Evolutionary conservation across 306 rosid genomes (phyloP).

Genomic region (Geum urbanum): DNA sequence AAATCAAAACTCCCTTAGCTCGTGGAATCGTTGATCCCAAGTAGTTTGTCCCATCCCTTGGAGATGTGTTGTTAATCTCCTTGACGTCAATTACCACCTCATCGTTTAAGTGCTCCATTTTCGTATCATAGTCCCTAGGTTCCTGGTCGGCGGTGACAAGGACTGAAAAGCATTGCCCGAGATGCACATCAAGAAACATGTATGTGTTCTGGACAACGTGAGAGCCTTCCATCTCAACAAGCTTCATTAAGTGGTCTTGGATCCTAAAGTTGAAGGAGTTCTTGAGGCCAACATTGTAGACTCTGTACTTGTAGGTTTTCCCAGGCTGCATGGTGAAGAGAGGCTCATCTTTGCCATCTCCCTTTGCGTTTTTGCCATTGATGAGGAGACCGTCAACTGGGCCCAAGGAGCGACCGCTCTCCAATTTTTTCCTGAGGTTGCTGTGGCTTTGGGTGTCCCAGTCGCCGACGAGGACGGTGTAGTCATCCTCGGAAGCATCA

Average conservation of each 20-base stretch:
- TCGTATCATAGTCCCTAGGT: constrained; percentile 31
- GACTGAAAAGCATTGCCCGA: constrained; percentile 50
- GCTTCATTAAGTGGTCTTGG: constrained; percentile 48
- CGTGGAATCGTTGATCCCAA: too few species aligned
- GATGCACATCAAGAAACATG: constrained; percentile 55
- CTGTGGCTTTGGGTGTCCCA: constrained; percentile 62
- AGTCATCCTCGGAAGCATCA: constrained; percentile 61
- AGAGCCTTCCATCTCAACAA: constrained; percentile 69
- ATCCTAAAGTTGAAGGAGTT: constrained; percentile 57
- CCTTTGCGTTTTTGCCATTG: constrained; percentile 52
- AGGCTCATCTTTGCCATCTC: constrained; percentile 48
- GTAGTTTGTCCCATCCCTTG: too few species aligned
- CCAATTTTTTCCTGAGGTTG: constrained; percentile 34
- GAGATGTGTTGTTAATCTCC: too few species aligned
- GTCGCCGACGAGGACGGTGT: constrained; percentile 59
- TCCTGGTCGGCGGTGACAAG: constrained; percentile 51
- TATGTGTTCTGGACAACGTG: constrained; percentile 57
- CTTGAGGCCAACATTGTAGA: constrained; percentile 63
- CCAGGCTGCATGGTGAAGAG: constrained; percentile 58
- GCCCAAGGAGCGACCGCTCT: constrained; percentile 43
- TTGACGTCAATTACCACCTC: too few species aligned
- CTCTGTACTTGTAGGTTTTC: constrained; percentile 54
- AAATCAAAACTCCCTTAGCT: too few species aligned
- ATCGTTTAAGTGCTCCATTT: too few species aligned
- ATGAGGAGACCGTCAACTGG: constrained; percentile 52